Evolutionary conservation across 441 rosid genomes (phyloP).

Genomic region (Pelargonium citronellum): DNA sequence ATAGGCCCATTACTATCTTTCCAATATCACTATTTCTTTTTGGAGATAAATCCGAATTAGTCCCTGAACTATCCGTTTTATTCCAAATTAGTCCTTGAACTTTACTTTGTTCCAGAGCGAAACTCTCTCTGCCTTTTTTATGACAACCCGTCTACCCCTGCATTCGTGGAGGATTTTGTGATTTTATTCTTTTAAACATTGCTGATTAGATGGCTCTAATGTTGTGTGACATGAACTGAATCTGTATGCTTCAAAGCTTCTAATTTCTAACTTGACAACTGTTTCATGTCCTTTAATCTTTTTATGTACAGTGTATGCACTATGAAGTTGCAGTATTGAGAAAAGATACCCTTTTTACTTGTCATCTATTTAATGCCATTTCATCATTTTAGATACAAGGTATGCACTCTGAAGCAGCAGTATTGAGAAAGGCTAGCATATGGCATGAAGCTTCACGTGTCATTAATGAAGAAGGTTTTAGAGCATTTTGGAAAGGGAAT

Average conservation of each 20-base stretch:
- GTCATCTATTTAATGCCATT: neutral
- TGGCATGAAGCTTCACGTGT: constrained; percentile 88
- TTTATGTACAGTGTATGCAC: neutral
- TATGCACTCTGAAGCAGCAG: constrained; percentile 67
- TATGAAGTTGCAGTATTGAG: no score
- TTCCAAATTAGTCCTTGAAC: no score
- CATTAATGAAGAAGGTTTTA: constrained; percentile 70
- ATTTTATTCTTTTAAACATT: neutral
- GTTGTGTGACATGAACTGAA: neutral
- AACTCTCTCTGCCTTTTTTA: neutral
- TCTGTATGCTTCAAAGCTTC: neutral
- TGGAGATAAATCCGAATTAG: no score
- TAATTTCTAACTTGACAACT: neutral
- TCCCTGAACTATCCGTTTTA: no score
- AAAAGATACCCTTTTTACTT: no score
- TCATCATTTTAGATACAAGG: constrained; percentile 65
- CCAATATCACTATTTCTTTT: no score
- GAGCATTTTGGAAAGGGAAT: constrained; percentile 94
- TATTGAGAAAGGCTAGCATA: constrained; percentile 68
- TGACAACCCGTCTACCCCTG: neutral
- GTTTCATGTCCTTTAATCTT: no score
- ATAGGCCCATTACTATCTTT: neutral
- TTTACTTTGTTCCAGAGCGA: no score
- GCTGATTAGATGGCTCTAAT: neutral
- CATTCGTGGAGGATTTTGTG: neutral